Percentiles rank a stretch among this genome's conserved stretches.
phyloP scores from a whole-genome alignment of 768 basidiomycete genomes.

The Boletus coccyginus region DNA sequence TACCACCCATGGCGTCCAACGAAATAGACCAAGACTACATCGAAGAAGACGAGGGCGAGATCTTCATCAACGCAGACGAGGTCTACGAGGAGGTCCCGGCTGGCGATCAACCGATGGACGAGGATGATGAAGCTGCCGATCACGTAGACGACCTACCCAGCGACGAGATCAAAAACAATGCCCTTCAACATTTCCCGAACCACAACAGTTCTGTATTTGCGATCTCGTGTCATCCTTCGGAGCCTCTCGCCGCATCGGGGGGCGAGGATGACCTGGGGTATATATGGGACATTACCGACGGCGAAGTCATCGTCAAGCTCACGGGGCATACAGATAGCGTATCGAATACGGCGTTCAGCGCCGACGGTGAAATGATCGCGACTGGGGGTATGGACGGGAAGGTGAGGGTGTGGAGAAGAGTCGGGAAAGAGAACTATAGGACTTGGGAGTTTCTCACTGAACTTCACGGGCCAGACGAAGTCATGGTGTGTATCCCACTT shows the following conservation, averaged over 20 bases:
- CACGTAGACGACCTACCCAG: slow-evolving; percentile 42
- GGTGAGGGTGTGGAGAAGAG: slow-evolving; percentile 87
- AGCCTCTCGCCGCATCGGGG: slow-evolving; percentile 82
- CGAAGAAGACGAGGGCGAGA: slow-evolving; percentile 47
- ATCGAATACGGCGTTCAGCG: slow-evolving; percentile 70
- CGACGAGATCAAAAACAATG: slow-evolving; percentile 52
- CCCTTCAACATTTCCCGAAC: slow-evolving; percentile 62
- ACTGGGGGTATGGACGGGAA: slow-evolving; percentile 99
- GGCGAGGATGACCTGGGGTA: slow-evolving; percentile 96
- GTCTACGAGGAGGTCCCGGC: slow-evolving; percentile 61
- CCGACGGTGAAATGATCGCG: slow-evolving; percentile 89
- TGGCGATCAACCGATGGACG: slow-evolving; percentile 70
- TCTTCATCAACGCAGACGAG: slow-evolving; percentile 66
- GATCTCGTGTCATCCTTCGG: slow-evolving; percentile 78
- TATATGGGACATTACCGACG: slow-evolving; percentile 85
- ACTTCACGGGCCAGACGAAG: slow-evolving; percentile 92
- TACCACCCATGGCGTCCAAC: slow-evolving; percentile 25
- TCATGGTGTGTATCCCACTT: slow-evolving; percentile 62
- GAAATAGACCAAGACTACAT: slow-evolving; percentile 37
- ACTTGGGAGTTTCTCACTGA: slow-evolving; percentile 95
- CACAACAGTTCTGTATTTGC: slow-evolving; percentile 83
- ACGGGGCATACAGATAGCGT: slow-evolving; percentile 95
- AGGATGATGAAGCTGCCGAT: slow-evolving; percentile 57
- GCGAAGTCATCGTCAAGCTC: slow-evolving; percentile 77
- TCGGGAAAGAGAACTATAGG: slow-evolving; percentile 68